Percentiles rank a stretch among this genome's conserved stretches.
Conservation (phyloP, 352 stramenopile genomes). For the Thraustotheca clavata region DNA sequence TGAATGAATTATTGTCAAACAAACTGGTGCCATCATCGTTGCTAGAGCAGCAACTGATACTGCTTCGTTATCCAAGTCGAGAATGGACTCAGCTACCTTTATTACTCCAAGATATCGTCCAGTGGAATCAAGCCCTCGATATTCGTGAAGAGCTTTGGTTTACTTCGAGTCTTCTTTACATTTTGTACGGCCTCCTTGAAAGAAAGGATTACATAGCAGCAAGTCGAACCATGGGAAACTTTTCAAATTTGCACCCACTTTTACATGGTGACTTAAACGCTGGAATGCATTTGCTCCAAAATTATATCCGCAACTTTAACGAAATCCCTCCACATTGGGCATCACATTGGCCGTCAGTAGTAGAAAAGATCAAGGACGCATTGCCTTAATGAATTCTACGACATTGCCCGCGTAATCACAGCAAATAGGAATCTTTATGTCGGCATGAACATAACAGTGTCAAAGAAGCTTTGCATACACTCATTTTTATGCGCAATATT, state of each 20-base stretch:
- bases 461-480: no score
- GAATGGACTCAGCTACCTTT: neutral
- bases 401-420: no score
- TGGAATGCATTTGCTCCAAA: neutral
- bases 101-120: neutral
- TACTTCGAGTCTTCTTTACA: neutral
- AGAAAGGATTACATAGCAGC: neutral
- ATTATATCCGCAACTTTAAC: neutral
- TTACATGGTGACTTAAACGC: neutral
- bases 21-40: neutral
- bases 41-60: neutral
- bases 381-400: neutral
- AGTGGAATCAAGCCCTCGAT: neutral
- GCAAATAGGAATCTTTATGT: no score
- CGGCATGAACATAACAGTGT: no score
- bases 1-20: neutral
- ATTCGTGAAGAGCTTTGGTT: neutral
- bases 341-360: neutral
- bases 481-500: no score
- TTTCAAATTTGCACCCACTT: neutral
- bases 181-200: neutral
- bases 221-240: neutral
- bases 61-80: constrained; percentile 9
- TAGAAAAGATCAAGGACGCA: neutral
- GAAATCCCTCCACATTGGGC: neutral